Evolutionary conservation across 1,284 basidiomycete genomes (phyloP).

Genomic region (Fistulina hepatica): DNA sequence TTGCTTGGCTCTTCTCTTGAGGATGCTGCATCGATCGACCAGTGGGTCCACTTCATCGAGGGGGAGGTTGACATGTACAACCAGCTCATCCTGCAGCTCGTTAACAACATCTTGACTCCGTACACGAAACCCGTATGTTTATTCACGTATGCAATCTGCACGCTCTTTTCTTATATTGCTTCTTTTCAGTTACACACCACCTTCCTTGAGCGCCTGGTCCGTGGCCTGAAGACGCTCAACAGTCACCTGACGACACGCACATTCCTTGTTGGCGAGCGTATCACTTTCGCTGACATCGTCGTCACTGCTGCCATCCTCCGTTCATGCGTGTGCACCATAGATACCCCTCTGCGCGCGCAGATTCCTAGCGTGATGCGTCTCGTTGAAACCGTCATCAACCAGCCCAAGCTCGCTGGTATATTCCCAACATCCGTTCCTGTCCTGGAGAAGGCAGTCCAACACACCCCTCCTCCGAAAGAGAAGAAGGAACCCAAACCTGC

Average conservation of each 20-base stretch:
- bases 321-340: slow-evolving; percentile 43
- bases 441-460: slow-evolving; percentile 64
- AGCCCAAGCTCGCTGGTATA: slow-evolving; percentile 60
- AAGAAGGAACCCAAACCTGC: slow-evolving; percentile 47
- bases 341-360: slow-evolving; percentile 53
- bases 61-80: slow-evolving; percentile 27
- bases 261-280: slow-evolving; percentile 88
- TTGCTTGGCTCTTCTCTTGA: slow-evolving; percentile 29
- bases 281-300: slow-evolving; percentile 85
- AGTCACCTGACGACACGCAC: slow-evolving; percentile 70
- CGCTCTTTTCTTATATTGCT: background rate
- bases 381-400: slow-evolving; percentile 76
- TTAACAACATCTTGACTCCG: slow-evolving; percentile 29
- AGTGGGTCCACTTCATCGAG: slow-evolving; percentile 36
- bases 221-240: slow-evolving; percentile 60
- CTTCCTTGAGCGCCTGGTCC: slow-evolving; percentile 41
- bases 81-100: slow-evolving; percentile 29
- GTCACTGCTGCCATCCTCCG: slow-evolving; percentile 51
- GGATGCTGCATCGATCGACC: slow-evolving; percentile 35
- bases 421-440: slow-evolving; percentile 53
- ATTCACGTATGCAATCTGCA: background rate
- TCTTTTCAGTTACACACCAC: slow-evolving; percentile 41
- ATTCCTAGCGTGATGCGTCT: slow-evolving; percentile 76
- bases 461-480: slow-evolving; percentile 44
- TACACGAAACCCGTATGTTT: slow-evolving; percentile 56